Base-by-base conservation (phyloP, 2,329 filamentous ascomycete genomes). In the Paraphaeosphaeria minitans region DNA sequence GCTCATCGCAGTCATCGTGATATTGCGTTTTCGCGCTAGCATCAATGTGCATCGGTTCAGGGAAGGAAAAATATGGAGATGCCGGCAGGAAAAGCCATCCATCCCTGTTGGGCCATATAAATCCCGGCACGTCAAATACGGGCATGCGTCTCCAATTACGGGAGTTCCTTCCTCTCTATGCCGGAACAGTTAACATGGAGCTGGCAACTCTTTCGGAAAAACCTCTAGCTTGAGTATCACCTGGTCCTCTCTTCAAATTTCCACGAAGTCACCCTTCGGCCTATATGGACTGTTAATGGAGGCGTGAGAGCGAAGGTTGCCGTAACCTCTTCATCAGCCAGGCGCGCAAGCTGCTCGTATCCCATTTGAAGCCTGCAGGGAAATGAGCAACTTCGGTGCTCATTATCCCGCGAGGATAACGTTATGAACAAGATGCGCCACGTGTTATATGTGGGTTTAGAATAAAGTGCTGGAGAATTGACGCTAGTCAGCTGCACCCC, bases 21-120 rank as follows among this genome's bases (percentile, higher is more conserved):
- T 50, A 50, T 50, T 50, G 31, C 47, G 13, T 37, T 8, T 50
- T 22, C 29, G 3, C 47, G 43, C 22, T 29, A 46, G 10, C n/a
- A 29, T n/a, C 14, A 2, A n/a, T 19, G 31, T 27, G 19, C 24
- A 19, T 33, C 21, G n/a, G 19, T 50, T 19, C 47, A 13, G 21
- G 47, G 47, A 50, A 31, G 47, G 47, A 50, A 37, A 50, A 50
- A 50, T 50, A 39, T 50, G n/a, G n/a, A 37, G 47, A 50, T 16
- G 29, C 31, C 33, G 31, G n/a, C n/a, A 31, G n/a, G 29, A 50
- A 39, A 24, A 22, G 22, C 13, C 43, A 27, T 13, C n/a, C 19
- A 43, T 29, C 43, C 43, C 43, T 46, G 22, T 16, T 22, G 27
- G 16, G 12, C 7, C 22, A 29, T 29, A 29, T 46, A 16, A 29